Evolutionary conservation across 2,329 filamentous ascomycete species (phyloP), one percentile per base, ranked within the genome.

Genomic region (Colletotrichum agaves): DNA sequence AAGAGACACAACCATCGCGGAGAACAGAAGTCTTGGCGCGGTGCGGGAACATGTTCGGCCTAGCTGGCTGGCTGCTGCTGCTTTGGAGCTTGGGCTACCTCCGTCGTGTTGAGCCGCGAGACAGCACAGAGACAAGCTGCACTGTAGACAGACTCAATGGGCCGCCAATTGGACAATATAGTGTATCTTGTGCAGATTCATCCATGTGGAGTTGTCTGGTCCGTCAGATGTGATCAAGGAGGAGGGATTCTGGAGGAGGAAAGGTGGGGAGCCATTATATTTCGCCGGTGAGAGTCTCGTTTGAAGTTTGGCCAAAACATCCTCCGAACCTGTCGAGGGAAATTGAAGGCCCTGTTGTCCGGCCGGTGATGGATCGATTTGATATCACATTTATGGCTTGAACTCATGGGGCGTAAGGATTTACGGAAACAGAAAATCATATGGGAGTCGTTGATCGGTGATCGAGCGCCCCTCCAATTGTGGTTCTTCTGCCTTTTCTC

Each of bases 141-240:
- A 37, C 43, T 35, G 61, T 31, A 31, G 49, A 17, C 41, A 49
- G 53, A 50, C 17, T 17, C 33, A 27, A 44, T 49, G 15, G 65
- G 65, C 61, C 41, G 65, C 61, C 47, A 53, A 64, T 67, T 59
- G 64, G 60, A 61, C 15, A 59, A 59, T 55, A 53, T n/a, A n/a
- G n/a, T n/a, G n/a, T 55, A 47, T 60, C 61, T 56, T 64, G 61
- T 64, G 65, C 53, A 67, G 61, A 67, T 64, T 59, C 64, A 64
- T 59, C 61, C 61, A 43, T 64, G 64, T 64, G 64, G 61, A 43
- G 64, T 43, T 39, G 39, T 35, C 64, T 47, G 64, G 53, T 55
- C 55, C 53, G 33, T 67, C 41, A 55, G 61, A 59, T 49, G 39
- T 43, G 41, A 55, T 52, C 41, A 49, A 61, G 61, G 53, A 52